Evolutionary conservation across 1,139 yeast species (phyloP), one percentile per base, ranked within the genome.

Genomic region (Saccharomyces hybrid): DNA sequence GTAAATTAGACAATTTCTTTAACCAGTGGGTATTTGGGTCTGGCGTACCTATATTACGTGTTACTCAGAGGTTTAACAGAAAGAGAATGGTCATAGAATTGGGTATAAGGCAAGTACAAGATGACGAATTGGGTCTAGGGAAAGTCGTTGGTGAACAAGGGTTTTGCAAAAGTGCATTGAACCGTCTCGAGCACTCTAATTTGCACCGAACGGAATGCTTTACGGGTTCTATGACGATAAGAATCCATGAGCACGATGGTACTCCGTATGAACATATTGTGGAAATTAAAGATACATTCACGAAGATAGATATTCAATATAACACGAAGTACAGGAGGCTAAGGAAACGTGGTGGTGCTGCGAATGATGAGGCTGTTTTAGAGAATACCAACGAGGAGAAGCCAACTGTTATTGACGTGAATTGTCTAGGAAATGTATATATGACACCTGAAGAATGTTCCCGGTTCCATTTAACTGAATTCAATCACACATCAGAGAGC

Each of bases 211-310:
- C 79, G 51, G 74, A 79, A 2, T 78, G 83, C 1, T 88, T 88
- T 61, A 79, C 87, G 0, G 99, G 99, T 0, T 97, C 99, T 0
- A 89, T 95, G 88, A 95, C 99, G 0, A 88, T 95, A 46, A 77
- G 99, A 64, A 91, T 95, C 47, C 99, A 95, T 67, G 99, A 95
- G 68, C 95, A 97, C 0, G 99, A 95, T 70, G 99, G 99, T n/a
- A 89, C 98, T 0, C 99, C 99, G 0, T 93, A 95, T 65, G 99
- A 95, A 65, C 99, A 95, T 68, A 93, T 95, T 50, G 96, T 95
- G 25, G 95, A 90, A 61, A 75, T 95, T 54, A 88, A 89, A 64
- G 98, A 91, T 55, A 81, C 83, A 2, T 83, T 83, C 60, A 88
- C 96, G 0, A 90, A 88, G 64, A 76, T 95, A 51, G 99, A 95